Evolutionary conservation across 768 basidiomycete species (phyloP).

Genomic region (Pulveroboletus frians): DNA sequence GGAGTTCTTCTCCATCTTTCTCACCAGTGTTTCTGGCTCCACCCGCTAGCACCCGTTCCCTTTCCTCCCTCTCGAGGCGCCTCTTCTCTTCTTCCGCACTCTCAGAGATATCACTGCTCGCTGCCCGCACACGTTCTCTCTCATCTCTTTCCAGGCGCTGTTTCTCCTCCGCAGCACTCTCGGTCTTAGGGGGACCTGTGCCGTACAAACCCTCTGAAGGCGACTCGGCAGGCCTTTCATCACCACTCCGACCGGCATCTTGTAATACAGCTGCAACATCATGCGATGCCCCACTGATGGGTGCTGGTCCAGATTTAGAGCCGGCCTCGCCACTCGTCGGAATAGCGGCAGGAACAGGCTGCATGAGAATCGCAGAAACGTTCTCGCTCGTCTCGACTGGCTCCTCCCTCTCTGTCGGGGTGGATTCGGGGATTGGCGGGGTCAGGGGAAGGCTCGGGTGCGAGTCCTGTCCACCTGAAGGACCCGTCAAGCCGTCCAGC

Average conservation of each 20-base stretch:
- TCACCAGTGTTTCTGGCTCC: conserved; percentile 27
- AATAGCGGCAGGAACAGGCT: conserved; percentile 33
- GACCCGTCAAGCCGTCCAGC: conserved; percentile 50
- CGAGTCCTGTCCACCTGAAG: conserved; percentile 17
- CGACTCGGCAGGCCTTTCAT: conserved; percentile 23
- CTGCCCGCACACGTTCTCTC: conserved; percentile 42
- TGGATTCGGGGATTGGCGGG: conserved; percentile 34
- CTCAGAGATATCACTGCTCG: conserved; percentile 30
- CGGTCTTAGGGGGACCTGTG: conserved; percentile 30
- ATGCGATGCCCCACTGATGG: conserved; percentile 42
- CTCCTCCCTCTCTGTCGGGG: conserved; percentile 4
- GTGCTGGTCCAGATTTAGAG: conserved; percentile 58
- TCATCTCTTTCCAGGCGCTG: conserved; percentile 49
- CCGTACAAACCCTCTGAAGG: conserved; percentile 29
- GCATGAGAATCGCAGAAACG: conserved; percentile 12
- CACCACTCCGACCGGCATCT: background rate
- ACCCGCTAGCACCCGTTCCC: conserved; percentile 45
- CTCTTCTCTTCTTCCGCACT: conserved; percentile 63
- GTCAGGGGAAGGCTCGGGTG: conserved; percentile 39
- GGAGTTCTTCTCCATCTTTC: conserved; percentile 34
- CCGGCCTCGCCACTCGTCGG: conserved; percentile 43
- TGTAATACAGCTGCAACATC: background rate
- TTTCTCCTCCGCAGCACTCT: conserved; percentile 66
- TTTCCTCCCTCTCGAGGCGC: conserved; percentile 59
- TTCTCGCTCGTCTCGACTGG: conserved; percentile 18